phyloP scores from a whole-genome alignment of 2,329 filamentous ascomycete genomes.

The Tolypocladium tundrense region DNA sequence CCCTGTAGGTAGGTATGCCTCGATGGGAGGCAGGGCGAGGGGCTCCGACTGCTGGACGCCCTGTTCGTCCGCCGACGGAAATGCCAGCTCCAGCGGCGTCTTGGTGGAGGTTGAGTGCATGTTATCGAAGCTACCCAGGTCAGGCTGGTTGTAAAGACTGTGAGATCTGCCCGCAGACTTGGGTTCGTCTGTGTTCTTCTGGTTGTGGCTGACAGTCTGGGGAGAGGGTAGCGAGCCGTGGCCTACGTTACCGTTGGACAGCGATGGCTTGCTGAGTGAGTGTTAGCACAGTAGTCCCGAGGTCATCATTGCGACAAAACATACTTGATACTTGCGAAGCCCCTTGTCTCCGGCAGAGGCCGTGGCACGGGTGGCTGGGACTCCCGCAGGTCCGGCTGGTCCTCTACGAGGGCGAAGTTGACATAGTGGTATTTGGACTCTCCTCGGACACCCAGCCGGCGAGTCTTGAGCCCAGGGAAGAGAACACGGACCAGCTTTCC shows the following conservation, averaged over 20 bases:
- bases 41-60: slow-evolving; percentile 50
- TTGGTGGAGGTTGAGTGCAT: slow-evolving; percentile 48
- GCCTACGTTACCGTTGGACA: slow-evolving; percentile 16
- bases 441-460: slow-evolving; percentile 81
- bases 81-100: slow-evolving; percentile 48
- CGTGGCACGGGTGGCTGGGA: slow-evolving; percentile 34
- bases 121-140: slow-evolving; percentile 46
- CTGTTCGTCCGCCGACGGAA: slow-evolving; percentile 47
- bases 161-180: slow-evolving; percentile 15
- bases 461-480: slow-evolving; percentile 88
- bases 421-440: slow-evolving; percentile 98
- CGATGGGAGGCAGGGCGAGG: slow-evolving; percentile 76
- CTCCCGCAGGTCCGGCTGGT: slow-evolving; percentile 38
- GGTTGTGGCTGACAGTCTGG: slow-evolving; percentile 13
- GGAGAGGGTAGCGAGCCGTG: slow-evolving; percentile 19
- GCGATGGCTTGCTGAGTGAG: slow-evolving; percentile 20
- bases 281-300: slow-evolving; percentile 8
- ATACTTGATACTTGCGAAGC: slow-evolving; percentile 40
- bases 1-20: slow-evolving; percentile 65
- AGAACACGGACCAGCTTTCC: slow-evolving; percentile 94
- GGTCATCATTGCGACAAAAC: slow-evolving; percentile 7
- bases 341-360: slow-evolving; percentile 36
- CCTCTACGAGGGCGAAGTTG: slow-evolving; percentile 51
- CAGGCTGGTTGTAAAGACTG: slow-evolving; percentile 51
- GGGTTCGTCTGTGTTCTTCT: slow-evolving; percentile 3